Evolutionary conservation across 23 red algal genomes (phyloP), one percentile per base, ranked within the genome.

Genomic region (Cyanidioschyzon merolae): DNA sequence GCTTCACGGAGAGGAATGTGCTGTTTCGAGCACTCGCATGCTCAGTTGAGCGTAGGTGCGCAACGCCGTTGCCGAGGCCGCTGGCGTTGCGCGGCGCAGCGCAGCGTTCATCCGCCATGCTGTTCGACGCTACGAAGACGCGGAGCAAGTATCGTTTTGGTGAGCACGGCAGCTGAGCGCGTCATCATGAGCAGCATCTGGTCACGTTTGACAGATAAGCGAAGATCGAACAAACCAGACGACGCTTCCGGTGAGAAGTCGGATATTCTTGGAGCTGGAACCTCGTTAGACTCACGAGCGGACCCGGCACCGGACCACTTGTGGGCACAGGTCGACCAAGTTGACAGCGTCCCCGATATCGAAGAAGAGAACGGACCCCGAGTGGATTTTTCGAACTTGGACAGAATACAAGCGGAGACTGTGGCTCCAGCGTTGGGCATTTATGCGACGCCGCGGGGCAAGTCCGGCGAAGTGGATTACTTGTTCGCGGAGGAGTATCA

Each of bases 401-500:
- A 57, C 0, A 34, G 38, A 40, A 81, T 81, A 18, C 59, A 57
- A 25, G 58, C 78, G 35, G 35, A 40, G 1, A 81, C 78, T 18
- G 68, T 81, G 39, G 78, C 38, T 17, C 78, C 78, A 31, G 78
- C 78, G 1, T 74, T 84, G 32, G 67, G 68, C 39, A 71, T 57
- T 15, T 75, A 84, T 59, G 1, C 67, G 0, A 32, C 58, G 38
- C 40, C 25, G 26, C 36, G 54, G 40, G 37, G 31, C 18, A 41
- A 74, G 50, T 41, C 57, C 68, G 74, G 57, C 25, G 76, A 39
- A 0, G 78, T 89, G 54, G 84, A 89, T 45, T 89, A 89, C 50
- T 76, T 89, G 32, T 89, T 95, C 41, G 74, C 86, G 16, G 87
- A 95, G 37, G 83, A 89, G 57, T 89, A 82, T 79, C 58, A 40